Base-by-base conservation (phyloP, 176 grass and related monocot genomes). In the Luzula sylvatica region DNA sequence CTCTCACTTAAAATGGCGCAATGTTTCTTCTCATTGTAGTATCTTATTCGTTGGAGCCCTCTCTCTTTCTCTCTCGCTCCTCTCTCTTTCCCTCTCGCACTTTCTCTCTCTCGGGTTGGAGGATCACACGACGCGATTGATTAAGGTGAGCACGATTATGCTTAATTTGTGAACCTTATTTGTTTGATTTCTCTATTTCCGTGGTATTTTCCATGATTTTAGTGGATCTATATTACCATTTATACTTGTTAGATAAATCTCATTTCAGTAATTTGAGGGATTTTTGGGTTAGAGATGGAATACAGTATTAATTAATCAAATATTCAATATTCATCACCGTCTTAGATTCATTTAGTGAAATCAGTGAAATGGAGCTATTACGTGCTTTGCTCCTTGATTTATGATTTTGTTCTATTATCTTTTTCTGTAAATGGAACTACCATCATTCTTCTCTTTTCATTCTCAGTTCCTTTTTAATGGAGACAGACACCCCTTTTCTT, bases 21-120 rank as follows among this genome's bases (percentile, higher is more conserved):
- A 32, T 50, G 39, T 61, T 23, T 45, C 56, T 14, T 54, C 24
- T 49, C 43, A 9, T 35, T 7, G 30, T 35, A 35, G 30, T 35
- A 35, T 35, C 30, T 35, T 35, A 35, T n/a, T 27, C 39, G 25
- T 12, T 18, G 29, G 48, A 67, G 26, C 25, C 49, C 76, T 61
- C 66, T 69, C 67, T 56, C 75, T 56, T 71, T 51, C 17, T 46
- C 51, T 65, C 50, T 54, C 28, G 19, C 50, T 53, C 42, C 5
- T 42, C 66, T 55, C 68, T 42, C 49, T 28, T 25, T 57, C 42
- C 8, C 55, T 38, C 53, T 23, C 55, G 12, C 9, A 16, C 64
- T n/a, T 74, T 29, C 35, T 41, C 51, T 11, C 17, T 9, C 27
- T 15, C 47, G 42, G 0, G 40, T 38, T 15, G 57, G 43, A 44